Conservation (phyloP, 1,139 yeast genomes). For the Magnusiomyces fungicola region DNA sequence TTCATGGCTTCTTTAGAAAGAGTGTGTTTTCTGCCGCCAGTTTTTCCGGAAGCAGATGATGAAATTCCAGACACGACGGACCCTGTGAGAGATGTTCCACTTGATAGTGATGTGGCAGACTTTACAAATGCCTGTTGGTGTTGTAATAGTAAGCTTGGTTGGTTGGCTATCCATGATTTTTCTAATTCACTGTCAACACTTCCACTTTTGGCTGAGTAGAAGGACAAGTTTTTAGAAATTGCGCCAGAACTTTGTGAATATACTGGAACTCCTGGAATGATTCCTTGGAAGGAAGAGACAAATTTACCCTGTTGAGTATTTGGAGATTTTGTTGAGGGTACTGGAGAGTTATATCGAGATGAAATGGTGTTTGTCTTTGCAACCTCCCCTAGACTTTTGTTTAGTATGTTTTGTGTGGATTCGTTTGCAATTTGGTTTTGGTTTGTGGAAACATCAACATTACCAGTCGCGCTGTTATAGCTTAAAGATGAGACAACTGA, state of each 20-base stretch:
- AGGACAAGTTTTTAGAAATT: not conserved
- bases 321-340: no score
- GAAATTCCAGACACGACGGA: not conserved
- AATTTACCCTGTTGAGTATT: no score
- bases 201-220: not conserved
- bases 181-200: not conserved
- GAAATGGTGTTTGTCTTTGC: no score
- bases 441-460: not conserved
- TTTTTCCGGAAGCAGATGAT: not conserved
- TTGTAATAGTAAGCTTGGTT: not conserved
- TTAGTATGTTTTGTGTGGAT: no score
- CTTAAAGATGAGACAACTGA: not conserved
- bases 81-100: no score
- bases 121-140: not conserved
- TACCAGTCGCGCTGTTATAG: not conserved
- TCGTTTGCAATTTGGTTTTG: not conserved
- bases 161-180: not conserved
- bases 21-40: not conserved
- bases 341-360: no score
- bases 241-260: not conserved
- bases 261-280: no score
- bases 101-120: not conserved
- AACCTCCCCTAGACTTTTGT: no score
- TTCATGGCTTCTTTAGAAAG: conserved; percentile 3
- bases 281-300: no score